A percentile compares a stretch with the other conserved stretches of the same genome.
phyloP scores from a whole-genome alignment of 345 rosid genomes.

The Mangifera indica region DNA sequence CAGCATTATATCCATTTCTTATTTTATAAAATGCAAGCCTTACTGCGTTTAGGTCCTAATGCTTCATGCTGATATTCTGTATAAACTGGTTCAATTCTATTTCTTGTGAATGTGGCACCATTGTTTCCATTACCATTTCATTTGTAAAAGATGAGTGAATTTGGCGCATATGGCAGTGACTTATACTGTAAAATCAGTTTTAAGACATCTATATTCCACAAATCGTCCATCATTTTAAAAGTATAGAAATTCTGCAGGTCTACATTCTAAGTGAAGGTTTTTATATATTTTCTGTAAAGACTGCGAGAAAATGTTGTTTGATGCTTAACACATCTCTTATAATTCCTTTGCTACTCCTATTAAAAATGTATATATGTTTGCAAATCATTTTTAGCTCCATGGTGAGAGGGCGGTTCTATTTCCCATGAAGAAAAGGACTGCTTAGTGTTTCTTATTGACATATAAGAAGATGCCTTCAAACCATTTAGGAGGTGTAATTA shows the following conservation, averaged over 20 bases:
- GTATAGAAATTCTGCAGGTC: background rate
- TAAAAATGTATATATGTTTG: background rate
- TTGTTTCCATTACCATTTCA: background rate
- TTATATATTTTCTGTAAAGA: background rate
- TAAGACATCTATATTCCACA: background rate
- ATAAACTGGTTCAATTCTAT: constrained; percentile 7
- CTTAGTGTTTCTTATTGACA: background rate
- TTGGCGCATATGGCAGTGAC: background rate
- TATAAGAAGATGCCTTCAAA: no score
- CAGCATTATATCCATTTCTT: background rate
- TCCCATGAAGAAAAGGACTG: background rate
- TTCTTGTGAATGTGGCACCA: background rate
- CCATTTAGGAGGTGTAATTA: background rate
- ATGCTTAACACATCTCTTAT: background rate
- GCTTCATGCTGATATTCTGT: background rate
- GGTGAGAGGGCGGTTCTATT: background rate
- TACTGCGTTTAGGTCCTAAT: constrained; percentile 1
- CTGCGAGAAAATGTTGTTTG: background rate
- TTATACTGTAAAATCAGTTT: background rate
- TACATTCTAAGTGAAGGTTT: background rate
- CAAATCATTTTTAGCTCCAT: background rate
- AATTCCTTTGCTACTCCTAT: background rate
- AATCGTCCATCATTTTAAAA: background rate
- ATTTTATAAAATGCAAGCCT: background rate
- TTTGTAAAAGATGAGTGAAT: background rate